phyloP scores from a whole-genome alignment of 1,139 yeast genomes.

The Debaryomyces psychrophilus region DNA sequence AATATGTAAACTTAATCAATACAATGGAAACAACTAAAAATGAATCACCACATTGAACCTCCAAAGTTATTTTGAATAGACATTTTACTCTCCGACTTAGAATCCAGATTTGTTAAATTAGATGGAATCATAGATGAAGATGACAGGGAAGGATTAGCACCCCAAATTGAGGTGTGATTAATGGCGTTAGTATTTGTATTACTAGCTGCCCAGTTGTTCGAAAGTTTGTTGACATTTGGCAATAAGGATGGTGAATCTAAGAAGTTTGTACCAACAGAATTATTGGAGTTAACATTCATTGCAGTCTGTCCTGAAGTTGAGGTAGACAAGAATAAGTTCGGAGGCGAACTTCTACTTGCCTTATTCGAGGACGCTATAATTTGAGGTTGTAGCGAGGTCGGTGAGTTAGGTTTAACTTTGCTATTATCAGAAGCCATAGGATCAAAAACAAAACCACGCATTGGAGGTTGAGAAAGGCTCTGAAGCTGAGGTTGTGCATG shows the following conservation, averaged over 20 bases:
- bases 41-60: constrained; percentile 5
- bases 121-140: constrained; percentile 2
- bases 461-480: constrained; percentile 16
- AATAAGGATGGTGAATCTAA: constrained; percentile 23
- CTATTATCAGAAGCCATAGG: constrained; percentile 16
- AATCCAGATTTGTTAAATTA: neutral
- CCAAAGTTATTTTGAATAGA: constrained; percentile 8
- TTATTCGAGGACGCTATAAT: constrained; percentile 9
- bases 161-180: constrained; percentile 20
- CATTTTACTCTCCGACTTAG: constrained; percentile 6
- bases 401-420: constrained; percentile 18
- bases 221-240: constrained; percentile 11
- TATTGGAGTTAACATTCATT: constrained; percentile 12
- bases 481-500: constrained; percentile 16
- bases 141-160: constrained; percentile 11
- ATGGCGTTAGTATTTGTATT: constrained; percentile 12
- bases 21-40: neutral
- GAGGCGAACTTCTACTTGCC: constrained; percentile 28
- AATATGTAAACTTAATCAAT: neutral
- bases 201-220: constrained; percentile 12
- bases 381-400: constrained; percentile 22
- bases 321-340: constrained; percentile 27
- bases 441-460: constrained; percentile 24
- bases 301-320: constrained; percentile 16
- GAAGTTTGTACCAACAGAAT: constrained; percentile 19